Evolutionary conservation across 139 green algal species (phyloP).

Genomic region (Picochlorum costavermella): DNA sequence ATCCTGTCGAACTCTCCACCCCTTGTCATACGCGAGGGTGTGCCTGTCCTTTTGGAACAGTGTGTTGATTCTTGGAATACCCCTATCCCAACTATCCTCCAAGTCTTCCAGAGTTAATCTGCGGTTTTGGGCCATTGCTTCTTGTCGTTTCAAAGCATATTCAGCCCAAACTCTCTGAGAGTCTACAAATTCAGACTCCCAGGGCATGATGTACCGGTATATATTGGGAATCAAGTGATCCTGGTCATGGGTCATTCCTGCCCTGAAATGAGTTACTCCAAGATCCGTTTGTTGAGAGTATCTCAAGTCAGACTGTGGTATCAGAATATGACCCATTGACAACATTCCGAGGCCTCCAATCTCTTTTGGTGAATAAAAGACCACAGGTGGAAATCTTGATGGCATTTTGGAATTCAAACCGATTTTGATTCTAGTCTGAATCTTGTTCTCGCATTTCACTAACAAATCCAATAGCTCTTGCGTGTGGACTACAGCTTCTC

Average conservation of each 20-base stretch:
- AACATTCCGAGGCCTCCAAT: constrained; percentile 98
- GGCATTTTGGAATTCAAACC: constrained; percentile 98
- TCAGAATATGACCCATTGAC: constrained; percentile 99
- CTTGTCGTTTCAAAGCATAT: constrained; percentile 96
- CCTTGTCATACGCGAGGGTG: constrained; percentile 98
- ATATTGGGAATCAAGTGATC: constrained; percentile 99
- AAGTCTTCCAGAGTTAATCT: constrained; percentile 85
- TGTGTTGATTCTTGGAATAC: constrained; percentile 99
- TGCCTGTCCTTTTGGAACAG: constrained; percentile 99
- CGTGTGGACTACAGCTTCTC: constrained; percentile 88
- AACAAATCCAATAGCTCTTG: constrained; percentile 98
- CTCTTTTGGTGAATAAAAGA: constrained; percentile 98
- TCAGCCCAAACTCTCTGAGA: constrained; percentile 96
- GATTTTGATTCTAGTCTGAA: constrained; percentile 98
- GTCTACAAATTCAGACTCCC: constrained; percentile 97
- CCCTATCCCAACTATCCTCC: constrained; percentile 97
- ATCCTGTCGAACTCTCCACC: constrained; percentile 93
- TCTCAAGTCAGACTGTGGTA: constrained; percentile 69
- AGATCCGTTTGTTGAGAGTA: constrained; percentile 85
- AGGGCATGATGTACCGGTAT: constrained; percentile 95
- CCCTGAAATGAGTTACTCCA: constrained; percentile 96
- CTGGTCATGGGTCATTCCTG: constrained; percentile 97
- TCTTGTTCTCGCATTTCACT: constrained; percentile 99
- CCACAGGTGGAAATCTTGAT: constrained; percentile 90
- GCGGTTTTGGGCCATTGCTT: constrained; percentile 67